A percentile compares a stretch with the other conserved stretches of the same genome.
Conservation (phyloP, 148 eudicot species). For the Cornus kousa region DNA sequence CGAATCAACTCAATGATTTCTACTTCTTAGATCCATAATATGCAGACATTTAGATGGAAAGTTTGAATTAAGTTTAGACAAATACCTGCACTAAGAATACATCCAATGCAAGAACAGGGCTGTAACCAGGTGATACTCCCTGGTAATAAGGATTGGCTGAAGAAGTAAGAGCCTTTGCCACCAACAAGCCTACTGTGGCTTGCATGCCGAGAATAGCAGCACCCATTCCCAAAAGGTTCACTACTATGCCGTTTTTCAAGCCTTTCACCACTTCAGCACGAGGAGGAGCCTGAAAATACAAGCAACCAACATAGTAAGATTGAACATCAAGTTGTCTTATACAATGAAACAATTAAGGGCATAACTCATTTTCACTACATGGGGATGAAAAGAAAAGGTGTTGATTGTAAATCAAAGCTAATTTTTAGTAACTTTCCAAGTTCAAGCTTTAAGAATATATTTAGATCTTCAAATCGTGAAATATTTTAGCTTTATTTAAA, state of each 20-base stretch:
- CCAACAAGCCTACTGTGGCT: constrained; percentile 82
- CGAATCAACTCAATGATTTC: not conserved
- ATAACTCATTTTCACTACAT: not conserved
- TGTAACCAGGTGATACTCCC: constrained; percentile 65
- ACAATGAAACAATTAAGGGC: not conserved
- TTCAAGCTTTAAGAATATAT: no score
- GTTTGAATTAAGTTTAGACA: not conserved
- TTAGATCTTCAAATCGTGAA: no score
- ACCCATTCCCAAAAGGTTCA: constrained; percentile 88
- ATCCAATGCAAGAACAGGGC: constrained; percentile 87
- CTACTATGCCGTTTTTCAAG: constrained; percentile 60
- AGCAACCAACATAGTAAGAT: not conserved
- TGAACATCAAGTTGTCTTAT: not conserved
- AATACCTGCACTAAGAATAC: constrained; percentile 91
- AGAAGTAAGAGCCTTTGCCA: constrained; percentile 83
- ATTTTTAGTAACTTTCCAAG: not conserved
- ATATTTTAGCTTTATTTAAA: no score
- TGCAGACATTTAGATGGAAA: not conserved
- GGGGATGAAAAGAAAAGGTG: not conserved
- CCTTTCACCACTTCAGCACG: constrained; percentile 87
- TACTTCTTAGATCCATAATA: not conserved
- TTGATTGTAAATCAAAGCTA: not conserved
- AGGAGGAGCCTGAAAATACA: constrained; percentile 84
- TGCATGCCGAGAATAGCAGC: constrained; percentile 89
- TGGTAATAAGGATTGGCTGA: constrained; percentile 79